Percentiles rank a stretch among this genome's conserved stretches.
Conservation (phyloP, 805 yeast genomes). For the Schwanniomyces polymorphus region DNA sequence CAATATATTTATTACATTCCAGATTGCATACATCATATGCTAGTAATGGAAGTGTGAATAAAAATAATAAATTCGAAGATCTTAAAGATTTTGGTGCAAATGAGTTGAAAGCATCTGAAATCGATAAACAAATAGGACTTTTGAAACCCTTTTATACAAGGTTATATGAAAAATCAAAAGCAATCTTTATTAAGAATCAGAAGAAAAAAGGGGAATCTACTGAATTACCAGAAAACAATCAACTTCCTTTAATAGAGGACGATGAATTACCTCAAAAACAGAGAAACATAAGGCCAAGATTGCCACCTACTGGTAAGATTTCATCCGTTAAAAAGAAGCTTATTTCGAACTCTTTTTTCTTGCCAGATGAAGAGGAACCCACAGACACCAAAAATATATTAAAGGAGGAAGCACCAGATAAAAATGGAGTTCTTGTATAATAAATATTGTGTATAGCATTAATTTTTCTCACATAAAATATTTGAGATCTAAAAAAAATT, state of each 20-base stretch:
- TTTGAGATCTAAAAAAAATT: neutral
- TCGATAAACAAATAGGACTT: constrained; percentile 55
- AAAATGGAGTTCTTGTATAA: neutral
- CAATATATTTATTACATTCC: constrained; percentile 83
- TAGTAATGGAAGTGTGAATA: constrained; percentile 43
- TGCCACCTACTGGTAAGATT: constrained; percentile 91
- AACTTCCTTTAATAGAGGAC: constrained; percentile 61
- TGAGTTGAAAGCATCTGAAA: constrained; percentile 51
- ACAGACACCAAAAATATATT: neutral
- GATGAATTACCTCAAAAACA: constrained; percentile 82
- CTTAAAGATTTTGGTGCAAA: constrained; percentile 56
- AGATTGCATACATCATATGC: constrained; percentile 60
- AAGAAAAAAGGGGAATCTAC: constrained; percentile 40
- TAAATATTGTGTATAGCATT: neutral
- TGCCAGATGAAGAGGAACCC: constrained; percentile 31
- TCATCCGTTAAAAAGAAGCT: constrained; percentile 65
- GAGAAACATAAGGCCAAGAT: constrained; percentile 69
- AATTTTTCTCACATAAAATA: neutral
- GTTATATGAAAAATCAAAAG: constrained; percentile 43
- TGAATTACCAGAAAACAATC: constrained; percentile 38
- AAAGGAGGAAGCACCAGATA: neutral
- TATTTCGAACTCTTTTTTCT: constrained; percentile 52
- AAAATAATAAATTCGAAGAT: constrained; percentile 62
- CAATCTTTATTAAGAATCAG: constrained; percentile 39
- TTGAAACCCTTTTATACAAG: constrained; percentile 53